Evolutionary conservation across 768 basidiomycete species (phyloP), one percentile per base, ranked within the genome.

Genomic region (Trametes coccinea): DNA sequence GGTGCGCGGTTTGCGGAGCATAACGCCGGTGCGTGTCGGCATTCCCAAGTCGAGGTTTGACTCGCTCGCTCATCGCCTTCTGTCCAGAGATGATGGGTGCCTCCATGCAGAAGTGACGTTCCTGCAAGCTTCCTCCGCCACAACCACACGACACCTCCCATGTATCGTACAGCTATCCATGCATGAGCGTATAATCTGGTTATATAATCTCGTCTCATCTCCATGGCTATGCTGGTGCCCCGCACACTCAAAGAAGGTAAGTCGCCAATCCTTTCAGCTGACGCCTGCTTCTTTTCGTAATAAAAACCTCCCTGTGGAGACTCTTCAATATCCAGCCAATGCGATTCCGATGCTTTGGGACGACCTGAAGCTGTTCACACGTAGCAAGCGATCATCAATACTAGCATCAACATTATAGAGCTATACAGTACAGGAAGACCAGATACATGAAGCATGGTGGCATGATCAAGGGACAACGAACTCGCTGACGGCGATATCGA

Each of bases 1-100:
- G 93, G 93, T 5, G 88, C 93, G 31, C 84, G 95, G 48, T 97
- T 96, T 71, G 93, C 93, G 47, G 95, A 96, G 72, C 77, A 90
- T 63, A 96, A 94, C 69, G 93, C 93, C 56, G 95, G 95, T 94
- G 66, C 61, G 90, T 79, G 30, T 16, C n/a, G 16, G 49, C 65
- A 37, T 33, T 40, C 9, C 7, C 17, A 39, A 45, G 27, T 13
- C 5, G 34, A 2, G n/a, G 14, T 37, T 11, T 3, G 14, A 5
- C 31, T 22, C 37, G 22, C 16, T 17, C 5, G 13, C 54, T 54
- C 54, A 52, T 33, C 9, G 52, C 48, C 41, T 34, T 30, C 10
- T 48, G 52, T 48, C 11, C 53, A 63, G 64, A 67, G 43, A 61
- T 55, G 58, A 67, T 67, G 66, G 61, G 61, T 53, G 44, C 47